A percentile compares a stretch with the other conserved stretches of the same genome.
These are phyloP conservation scores for Marasmius tenuissimus DNA, from an alignment of 1,284 basidiomycete genomes.

Conservation along the genomic window DNA sequence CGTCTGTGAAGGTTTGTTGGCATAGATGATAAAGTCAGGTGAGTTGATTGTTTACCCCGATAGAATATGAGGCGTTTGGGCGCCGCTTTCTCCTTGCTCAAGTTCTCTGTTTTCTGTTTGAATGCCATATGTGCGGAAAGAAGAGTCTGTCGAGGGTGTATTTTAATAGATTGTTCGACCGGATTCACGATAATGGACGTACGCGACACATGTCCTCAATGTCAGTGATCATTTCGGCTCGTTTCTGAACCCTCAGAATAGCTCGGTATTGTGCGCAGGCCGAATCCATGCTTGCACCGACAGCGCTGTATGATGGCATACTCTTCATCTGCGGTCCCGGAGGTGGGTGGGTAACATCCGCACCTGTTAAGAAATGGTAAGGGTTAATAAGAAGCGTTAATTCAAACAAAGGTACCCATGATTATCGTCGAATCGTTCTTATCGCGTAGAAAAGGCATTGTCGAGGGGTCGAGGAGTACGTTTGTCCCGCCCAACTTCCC, in stretches of 20 bases:
- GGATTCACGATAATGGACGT: constrained; percentile 11
- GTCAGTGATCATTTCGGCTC: constrained; percentile 75
- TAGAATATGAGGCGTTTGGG: constrained; percentile 76
- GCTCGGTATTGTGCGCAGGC: constrained; percentile 55
- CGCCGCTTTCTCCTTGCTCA: constrained; percentile 33
- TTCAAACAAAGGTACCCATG: constrained; percentile 49
- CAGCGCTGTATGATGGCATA: constrained; percentile 67
- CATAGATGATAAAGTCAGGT: not conserved
- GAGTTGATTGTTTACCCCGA: constrained; percentile 45
- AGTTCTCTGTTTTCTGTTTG: constrained; percentile 50
- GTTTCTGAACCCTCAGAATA: constrained; percentile 19
- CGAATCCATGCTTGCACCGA: constrained; percentile 74
- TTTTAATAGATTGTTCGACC: not conserved
- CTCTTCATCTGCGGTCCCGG: constrained; percentile 61
- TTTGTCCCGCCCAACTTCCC: constrained; percentile 82
- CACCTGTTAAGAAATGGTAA: constrained; percentile 39
- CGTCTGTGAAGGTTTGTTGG: constrained; percentile 42
- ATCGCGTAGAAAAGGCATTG: constrained; percentile 59
- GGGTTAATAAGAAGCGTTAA: not conserved
- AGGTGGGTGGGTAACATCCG: constrained; percentile 78
- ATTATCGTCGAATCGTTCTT: constrained; percentile 72
- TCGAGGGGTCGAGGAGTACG: constrained; percentile 64
- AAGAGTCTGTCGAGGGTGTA: constrained; percentile 39
- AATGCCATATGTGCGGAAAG: constrained; percentile 58
- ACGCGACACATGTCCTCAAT: constrained; percentile 62